phyloP scores from a whole-genome alignment of 768 basidiomycete species.

The Collybiopsis luxurians region DNA sequence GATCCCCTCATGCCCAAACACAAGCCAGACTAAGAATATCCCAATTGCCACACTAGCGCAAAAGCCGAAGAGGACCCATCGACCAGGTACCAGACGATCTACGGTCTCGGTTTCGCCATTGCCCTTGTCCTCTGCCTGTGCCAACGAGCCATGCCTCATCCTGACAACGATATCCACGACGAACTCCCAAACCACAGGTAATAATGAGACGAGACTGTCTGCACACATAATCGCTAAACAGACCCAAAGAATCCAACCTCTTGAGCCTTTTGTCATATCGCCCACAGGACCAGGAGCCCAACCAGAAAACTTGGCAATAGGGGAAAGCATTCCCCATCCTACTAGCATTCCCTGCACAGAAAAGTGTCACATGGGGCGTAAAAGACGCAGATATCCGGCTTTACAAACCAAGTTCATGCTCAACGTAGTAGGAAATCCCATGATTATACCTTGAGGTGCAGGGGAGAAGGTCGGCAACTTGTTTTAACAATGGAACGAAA shows the following conservation, averaged over 20 bases:
- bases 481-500: not conserved
- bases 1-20: constrained; percentile 91
- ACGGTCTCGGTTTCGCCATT: constrained; percentile 73
- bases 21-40: constrained; percentile 77
- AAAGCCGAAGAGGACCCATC: constrained; percentile 77
- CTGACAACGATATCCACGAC: constrained; percentile 29
- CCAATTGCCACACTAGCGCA: constrained; percentile 60
- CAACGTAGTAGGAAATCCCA: constrained; percentile 93
- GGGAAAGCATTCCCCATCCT: constrained; percentile 94
- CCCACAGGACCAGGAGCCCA: constrained; percentile 96
- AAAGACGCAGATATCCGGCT: not conserved
- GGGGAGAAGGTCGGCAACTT: too few species aligned
- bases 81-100: constrained; percentile 75
- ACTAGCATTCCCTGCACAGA: constrained; percentile 82
- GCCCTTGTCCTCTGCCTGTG: constrained; percentile 24
- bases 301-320: constrained; percentile 72
- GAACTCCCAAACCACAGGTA: constrained; percentile 68
- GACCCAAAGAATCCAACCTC: constrained; percentile 97
- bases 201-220: constrained; percentile 82
- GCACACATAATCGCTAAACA: constrained; percentile 95
- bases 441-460: constrained; percentile 85
- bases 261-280: constrained; percentile 83
- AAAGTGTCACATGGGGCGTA: not conserved
- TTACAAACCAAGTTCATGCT: constrained; percentile 83
- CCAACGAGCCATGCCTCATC: constrained; percentile 21